Evolutionary conservation across 208 protist species (phyloP).

Genomic region (Leishmania gerbilli): DNA sequence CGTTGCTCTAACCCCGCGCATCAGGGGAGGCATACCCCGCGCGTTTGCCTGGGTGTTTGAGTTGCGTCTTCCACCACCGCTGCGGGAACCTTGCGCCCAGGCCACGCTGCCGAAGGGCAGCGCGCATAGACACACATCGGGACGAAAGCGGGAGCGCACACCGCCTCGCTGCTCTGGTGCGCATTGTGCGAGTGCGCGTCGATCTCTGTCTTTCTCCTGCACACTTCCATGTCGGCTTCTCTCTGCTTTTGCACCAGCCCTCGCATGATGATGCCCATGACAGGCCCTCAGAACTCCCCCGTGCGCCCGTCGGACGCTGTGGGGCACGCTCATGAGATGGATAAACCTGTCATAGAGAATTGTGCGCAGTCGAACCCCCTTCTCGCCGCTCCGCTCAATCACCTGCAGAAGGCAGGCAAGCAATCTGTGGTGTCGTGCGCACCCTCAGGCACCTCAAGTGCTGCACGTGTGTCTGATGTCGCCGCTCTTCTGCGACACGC

Average conservation of each 20-base stretch:
- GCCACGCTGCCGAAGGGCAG: not conserved
- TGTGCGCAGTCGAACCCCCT: not conserved
- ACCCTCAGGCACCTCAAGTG: not conserved
- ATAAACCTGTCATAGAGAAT: not conserved
- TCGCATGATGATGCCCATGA: not conserved
- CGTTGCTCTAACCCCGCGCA: not conserved
- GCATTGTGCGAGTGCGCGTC: not conserved
- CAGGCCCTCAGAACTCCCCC: not conserved
- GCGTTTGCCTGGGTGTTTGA: not conserved
- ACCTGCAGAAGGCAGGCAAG: not conserved
- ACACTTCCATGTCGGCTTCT: not conserved
- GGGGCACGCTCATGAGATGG: not conserved
- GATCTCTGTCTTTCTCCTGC: not conserved
- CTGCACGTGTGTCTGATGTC: not conserved
- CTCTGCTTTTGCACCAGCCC: not conserved
- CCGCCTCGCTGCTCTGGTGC: not conserved
- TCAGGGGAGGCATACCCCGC: not conserved
- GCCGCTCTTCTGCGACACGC: constrained; percentile 14
- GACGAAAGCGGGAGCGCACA: not conserved
- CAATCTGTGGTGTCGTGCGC: not conserved
- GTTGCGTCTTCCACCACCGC: not conserved
- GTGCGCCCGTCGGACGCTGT: not conserved
- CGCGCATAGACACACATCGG: not conserved
- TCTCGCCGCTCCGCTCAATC: not conserved
- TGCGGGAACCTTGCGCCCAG: not conserved